phyloP scores from a whole-genome alignment of 306 rosid genomes.

The Fragaria nilgerrensis region DNA sequence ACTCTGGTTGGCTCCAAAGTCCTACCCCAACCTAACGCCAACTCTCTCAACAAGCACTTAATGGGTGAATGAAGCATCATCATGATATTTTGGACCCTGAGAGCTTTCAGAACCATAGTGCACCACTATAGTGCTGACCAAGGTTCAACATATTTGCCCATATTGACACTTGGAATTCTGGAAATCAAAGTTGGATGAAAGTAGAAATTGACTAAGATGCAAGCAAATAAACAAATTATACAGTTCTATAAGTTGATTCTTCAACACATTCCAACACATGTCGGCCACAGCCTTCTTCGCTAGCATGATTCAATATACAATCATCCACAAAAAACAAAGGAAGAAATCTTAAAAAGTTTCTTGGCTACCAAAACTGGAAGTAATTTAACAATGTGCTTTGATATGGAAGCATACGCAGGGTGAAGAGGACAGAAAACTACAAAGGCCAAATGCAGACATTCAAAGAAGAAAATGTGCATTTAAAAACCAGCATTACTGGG shows the following conservation, averaged over 20 bases:
- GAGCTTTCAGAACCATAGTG: neutral
- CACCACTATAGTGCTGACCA: neutral
- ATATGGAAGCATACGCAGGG: neutral
- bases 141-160: neutral
- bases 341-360: neutral
- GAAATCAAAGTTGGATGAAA: neutral
- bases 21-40: slow-evolving; percentile 21
- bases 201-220: neutral
- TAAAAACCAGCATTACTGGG: neutral
- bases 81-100: slow-evolving; percentile 11
- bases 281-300: neutral
- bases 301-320: slow-evolving; percentile 2
- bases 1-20: neutral
- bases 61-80: neutral
- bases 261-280: slow-evolving; percentile 1
- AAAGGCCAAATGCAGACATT: neutral
- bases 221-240: neutral
- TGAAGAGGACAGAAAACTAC: slow-evolving; percentile 5
- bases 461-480: neutral
- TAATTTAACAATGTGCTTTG: neutral
- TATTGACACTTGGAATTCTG: neutral
- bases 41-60: neutral
- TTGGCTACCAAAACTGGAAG: slow-evolving; percentile 1
- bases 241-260: neutral
- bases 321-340: neutral